Percentiles rank a stretch among this genome's conserved stretches.
These are phyloP conservation scores for Umbelopsis isabellina DNA, from an alignment of 192 early-diverging fungal genomes.

Conservation along the genomic window DNA sequence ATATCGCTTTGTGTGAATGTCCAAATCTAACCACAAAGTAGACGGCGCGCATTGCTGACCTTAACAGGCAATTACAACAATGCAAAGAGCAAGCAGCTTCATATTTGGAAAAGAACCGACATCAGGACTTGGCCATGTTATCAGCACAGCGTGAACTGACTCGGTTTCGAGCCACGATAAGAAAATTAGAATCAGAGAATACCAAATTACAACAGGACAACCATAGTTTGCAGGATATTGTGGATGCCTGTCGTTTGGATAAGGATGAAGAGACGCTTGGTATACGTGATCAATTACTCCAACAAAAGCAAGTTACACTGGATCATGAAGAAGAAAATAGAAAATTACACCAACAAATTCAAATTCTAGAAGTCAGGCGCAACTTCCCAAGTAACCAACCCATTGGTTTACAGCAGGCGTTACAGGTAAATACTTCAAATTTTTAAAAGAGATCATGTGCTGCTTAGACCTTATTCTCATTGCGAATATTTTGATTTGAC, in stretches of 20 bases:
- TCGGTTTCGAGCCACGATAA: slow-evolving; percentile 2
- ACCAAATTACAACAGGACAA: neutral
- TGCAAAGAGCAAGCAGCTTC: slow-evolving; percentile 9
- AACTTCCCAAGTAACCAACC: neutral
- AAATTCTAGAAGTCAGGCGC: neutral
- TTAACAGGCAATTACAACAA: slow-evolving; percentile 23
- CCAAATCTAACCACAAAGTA: neutral
- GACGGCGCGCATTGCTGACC: neutral
- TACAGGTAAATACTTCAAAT: neutral
- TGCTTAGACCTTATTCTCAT: too few species aligned
- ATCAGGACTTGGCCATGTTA: slow-evolving; percentile 29
- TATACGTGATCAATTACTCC: neutral
- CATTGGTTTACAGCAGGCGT: neutral
- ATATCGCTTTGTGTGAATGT: neutral
- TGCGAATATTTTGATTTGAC: neutral
- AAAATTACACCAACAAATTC: neutral
- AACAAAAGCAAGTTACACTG: neutral
- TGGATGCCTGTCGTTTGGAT: neutral
- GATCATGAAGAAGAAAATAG: slow-evolving; percentile 13
- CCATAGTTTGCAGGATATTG: neutral
- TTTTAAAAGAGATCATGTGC: neutral
- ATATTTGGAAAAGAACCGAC: slow-evolving; percentile 29
- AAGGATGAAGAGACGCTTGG: too few species aligned
- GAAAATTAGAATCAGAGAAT: slow-evolving; percentile 8
- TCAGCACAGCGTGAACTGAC: slow-evolving; percentile 27